Base-by-base conservation (phyloP, 2,329 filamentous ascomycete genomes). In the Aspergillus pseudotamarii region DNA sequence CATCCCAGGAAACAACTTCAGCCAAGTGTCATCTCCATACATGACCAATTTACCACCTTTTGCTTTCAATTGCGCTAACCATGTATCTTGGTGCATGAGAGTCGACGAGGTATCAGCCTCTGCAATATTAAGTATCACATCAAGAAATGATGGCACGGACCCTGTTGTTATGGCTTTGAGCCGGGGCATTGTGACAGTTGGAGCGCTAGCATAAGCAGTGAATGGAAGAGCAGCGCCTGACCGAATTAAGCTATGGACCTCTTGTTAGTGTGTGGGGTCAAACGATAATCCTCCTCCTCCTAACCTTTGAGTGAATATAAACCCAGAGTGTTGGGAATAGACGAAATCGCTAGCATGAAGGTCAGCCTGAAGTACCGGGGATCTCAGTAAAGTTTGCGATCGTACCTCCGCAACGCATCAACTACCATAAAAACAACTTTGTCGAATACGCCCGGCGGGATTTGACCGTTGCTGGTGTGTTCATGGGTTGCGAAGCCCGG, bases 1-100 rank as follows among this genome's bases (percentile, higher is more conserved):
- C 55, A 91, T 93, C 19, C 86, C 88, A 0, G 95, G 95, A 72
- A 99, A 99, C 16, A 99, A 84, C 81, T 97, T 98, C 70, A 99
- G 82, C 96, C 95, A 99, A 23, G 95, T 99, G 76, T 99, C 95
- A 73, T 99, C 95, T 56, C 95, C 95, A 74, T 95, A 97, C 90
- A 99, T 95, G 75, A 97, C 83, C 66, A 98, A 84, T 72, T 92
- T 93, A 23, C 92, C 92, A 28, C 83, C 81, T 71, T 88, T 90
- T 41, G 89, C 88, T 76, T 90, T 94, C 80, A 99, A 88, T 82
- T 99, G 95, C 41, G 93, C 91, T 30, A 99, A 86, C 94, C 96
- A 99, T 36, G 93, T 97, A 76, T 99, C 95, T 79, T 98, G 95
- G 32, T 86, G 86, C 16, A 92, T 89, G 28, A 99, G 86, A 3